Base-by-base conservation (phyloP, 2,329 filamentous ascomycete genomes). In the Penicillium thymicola region DNA sequence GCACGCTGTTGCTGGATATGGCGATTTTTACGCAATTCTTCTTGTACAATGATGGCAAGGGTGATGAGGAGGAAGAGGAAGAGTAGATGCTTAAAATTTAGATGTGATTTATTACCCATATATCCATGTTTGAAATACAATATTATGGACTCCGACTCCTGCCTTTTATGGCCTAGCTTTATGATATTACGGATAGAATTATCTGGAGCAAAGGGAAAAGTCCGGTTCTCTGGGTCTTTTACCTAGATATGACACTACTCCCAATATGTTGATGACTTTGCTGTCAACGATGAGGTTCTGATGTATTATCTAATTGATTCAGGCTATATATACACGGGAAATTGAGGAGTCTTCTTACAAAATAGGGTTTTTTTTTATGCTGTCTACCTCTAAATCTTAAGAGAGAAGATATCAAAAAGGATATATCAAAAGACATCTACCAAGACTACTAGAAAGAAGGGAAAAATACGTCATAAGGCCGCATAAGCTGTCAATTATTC, bases 1-100 rank as follows among this genome's bases (percentile, higher is more conserved):
- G 95, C 1, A 97, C 93, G 2, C 77, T 97, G 54, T 75, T 94
- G 54, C 76, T 97, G 62, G 94, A 97, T 74, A 79, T 92, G 71
- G 85, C 83, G 28, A 94, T 97, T 3, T 97, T 97, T 74, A 84
- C 85, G 11, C 93, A 97, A 75, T 97, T 96, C 71, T 97, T 95
- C 71, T 73, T 96, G 69, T 97, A 97, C 73, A 82, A 80, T 43
- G 75, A 76, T 54, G 42, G 21, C 2, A 71, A 68, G 49, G 61
- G 60, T 1, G 53, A 62, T 3, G 63, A 66, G 16, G 63, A 64
- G 4, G 54, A 64, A 30, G 32, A 64, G 32, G 30, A 54, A 16
- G 44, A 63, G 32, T 58, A 49, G 18, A 34, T 18, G 6, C 5
- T 27, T 7, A 42, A 38, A 18, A 37, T n/a, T 5, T 28, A 27